These are phyloP conservation scores for Laguncularia racemosa DNA, from an alignment of 345 rosid genomes.

Conservation along the genomic window DNA sequence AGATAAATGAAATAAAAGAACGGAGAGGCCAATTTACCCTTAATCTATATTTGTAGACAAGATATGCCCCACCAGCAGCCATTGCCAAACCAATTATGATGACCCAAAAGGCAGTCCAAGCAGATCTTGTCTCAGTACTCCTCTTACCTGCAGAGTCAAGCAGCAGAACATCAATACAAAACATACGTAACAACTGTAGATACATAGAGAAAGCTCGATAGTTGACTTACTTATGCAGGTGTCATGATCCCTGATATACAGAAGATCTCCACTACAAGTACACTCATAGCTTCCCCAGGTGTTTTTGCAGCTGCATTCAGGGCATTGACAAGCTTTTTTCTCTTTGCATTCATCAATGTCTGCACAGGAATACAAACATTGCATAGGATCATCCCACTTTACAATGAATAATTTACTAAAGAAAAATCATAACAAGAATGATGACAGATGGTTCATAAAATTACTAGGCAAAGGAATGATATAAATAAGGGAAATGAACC, in stretches of 20 bases:
- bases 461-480: too few species aligned
- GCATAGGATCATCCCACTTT: not conserved
- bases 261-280: constrained; percentile 78
- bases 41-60: constrained; percentile 43
- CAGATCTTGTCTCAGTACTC: constrained; percentile 62
- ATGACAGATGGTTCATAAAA: not conserved
- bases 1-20: not conserved
- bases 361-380: constrained; percentile 13
- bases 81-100: constrained; percentile 69
- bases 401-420: constrained; percentile 5
- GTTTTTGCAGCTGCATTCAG: constrained; percentile 89
- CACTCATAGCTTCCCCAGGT: constrained; percentile 95
- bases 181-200: not conserved
- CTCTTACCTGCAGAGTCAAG: constrained; percentile 50
- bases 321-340: constrained; percentile 90
- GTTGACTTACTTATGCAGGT: constrained; percentile 83
- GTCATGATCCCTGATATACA: constrained; percentile 87
- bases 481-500: too few species aligned
- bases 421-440: not conserved
- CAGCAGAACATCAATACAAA: constrained; percentile 6
- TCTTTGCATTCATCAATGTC: constrained; percentile 95
- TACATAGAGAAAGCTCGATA: not conserved
- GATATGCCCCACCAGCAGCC: constrained; percentile 82
- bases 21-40: constrained; percentile 12
- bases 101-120: constrained; percentile 93